These are phyloP conservation scores for Trichoderma gracile DNA, from an alignment of 2,329 filamentous ascomycete genomes.

Conservation along the genomic window DNA sequence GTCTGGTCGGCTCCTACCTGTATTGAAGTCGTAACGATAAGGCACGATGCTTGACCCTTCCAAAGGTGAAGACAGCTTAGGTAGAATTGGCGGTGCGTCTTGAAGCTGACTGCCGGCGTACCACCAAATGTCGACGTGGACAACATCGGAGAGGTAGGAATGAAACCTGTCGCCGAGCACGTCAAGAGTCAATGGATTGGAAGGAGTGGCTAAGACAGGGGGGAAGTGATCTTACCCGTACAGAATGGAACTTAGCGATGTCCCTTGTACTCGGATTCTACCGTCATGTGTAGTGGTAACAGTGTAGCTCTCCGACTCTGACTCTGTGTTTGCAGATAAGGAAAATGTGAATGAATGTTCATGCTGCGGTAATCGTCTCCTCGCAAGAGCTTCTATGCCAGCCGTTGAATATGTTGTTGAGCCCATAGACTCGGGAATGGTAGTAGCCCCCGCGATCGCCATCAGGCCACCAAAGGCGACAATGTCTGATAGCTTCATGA, in stretches of 20 bases:
- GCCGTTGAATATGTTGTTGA: not conserved
- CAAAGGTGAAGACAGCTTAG: not conserved
- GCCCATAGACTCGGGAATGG: not conserved
- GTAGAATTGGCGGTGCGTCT: not conserved
- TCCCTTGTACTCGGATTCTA: conserved; percentile 27
- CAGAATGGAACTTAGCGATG: conserved; percentile 24
- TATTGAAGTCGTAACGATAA: not conserved
- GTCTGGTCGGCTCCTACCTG: not conserved
- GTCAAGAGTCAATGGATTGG: not conserved
- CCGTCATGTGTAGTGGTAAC: conserved; percentile 23
- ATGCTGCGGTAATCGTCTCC: conserved; percentile 27
- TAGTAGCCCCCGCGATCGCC: not conserved
- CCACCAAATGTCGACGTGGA: not conserved
- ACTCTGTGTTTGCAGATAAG: not conserved
- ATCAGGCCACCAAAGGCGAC: not conserved
- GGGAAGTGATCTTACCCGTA: conserved; percentile 14
- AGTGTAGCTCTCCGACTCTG: conserved; percentile 22
- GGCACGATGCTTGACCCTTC: not conserved
- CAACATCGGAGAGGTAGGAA: not conserved
- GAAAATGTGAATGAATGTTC: conserved; percentile 23
- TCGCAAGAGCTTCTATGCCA: conserved; percentile 26
- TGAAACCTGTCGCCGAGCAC: not conserved
- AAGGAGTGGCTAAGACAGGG: not conserved
- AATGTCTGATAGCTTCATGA: not conserved
- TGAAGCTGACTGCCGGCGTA: not conserved